Evolutionary conservation across 2,329 filamentous ascomycete genomes (phyloP).

Genomic region (Harringtonia aguacate): DNA sequence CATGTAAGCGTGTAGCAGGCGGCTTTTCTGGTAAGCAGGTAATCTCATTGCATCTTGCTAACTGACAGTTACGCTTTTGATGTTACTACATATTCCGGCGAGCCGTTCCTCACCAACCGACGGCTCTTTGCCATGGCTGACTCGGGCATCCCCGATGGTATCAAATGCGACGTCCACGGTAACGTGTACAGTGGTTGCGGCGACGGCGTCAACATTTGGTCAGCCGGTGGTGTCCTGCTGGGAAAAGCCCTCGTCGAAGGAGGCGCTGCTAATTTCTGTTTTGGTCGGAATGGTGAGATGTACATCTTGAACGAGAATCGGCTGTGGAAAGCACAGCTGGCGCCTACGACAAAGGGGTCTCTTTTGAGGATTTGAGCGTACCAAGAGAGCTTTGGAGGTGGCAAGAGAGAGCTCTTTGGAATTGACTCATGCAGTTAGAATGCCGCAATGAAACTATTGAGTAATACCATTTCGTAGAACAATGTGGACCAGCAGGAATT

Average conservation of each 20-base stretch:
- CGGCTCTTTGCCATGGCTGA: constrained; percentile 40
- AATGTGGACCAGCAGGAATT: too few species aligned
- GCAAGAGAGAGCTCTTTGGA: too few species aligned
- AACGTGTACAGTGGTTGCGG: constrained; percentile 37
- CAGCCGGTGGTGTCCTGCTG: constrained; percentile 28
- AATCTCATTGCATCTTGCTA: too few species aligned
- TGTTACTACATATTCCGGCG: constrained; percentile 22
- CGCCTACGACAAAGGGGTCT: constrained; percentile 1
- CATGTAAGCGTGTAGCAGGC: constrained; percentile 7
- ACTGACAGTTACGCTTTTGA: constrained; percentile 37
- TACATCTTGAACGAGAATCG: constrained; percentile 35
- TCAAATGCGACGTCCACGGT: constrained; percentile 29
- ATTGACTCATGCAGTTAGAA: too few species aligned
- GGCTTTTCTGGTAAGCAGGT: too few species aligned
- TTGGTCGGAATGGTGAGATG: constrained; percentile 28
- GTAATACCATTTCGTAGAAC: too few species aligned
- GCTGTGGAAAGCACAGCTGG: constrained; percentile 24
- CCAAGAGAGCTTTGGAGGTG: too few species aligned
- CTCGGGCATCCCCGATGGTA: constrained; percentile 31
- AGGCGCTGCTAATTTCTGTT: constrained; percentile 34
- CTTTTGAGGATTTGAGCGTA: constrained; percentile 4
- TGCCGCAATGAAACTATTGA: too few species aligned
- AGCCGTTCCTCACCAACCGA: constrained; percentile 33
- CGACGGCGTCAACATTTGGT: constrained; percentile 39
- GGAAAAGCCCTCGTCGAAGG: constrained; percentile 28